These are phyloP conservation scores for Furcasterigmium furcatum DNA, from an alignment of 2,329 filamentous ascomycete genomes.

Conservation along the genomic window DNA sequence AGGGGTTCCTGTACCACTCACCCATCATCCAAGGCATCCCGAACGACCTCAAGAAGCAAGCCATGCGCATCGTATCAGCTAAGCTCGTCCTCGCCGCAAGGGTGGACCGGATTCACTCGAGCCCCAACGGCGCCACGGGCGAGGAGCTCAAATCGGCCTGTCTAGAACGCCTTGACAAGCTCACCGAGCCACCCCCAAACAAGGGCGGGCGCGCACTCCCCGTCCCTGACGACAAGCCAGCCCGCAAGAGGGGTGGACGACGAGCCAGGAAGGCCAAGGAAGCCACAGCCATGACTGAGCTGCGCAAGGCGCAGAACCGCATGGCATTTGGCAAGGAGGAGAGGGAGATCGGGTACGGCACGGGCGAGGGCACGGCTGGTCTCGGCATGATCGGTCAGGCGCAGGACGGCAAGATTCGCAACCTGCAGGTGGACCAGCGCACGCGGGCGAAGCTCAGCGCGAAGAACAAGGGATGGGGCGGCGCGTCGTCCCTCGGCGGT, in stretches of 20 bases:
- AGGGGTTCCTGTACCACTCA: conserved; percentile 91
- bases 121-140: conserved; percentile 77
- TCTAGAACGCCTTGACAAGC: conserved; percentile 82
- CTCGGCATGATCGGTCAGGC: conserved; percentile 92
- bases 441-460: conserved; percentile 91
- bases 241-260: conserved; percentile 86
- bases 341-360: conserved; percentile 86
- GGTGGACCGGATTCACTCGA: conserved; percentile 81
- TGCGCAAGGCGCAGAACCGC: conserved; percentile 93
- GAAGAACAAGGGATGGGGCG: conserved; percentile 95
- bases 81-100: conserved; percentile 93
- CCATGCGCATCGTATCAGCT: conserved; percentile 89
- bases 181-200: conserved; percentile 88
- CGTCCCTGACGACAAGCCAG: conserved; percentile 91
- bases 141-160: conserved; percentile 80
- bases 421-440: conserved; percentile 85
- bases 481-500: conserved; percentile 54
- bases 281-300: conserved; percentile 92
- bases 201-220: conserved; percentile 84
- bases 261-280: conserved; percentile 93
- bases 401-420: conserved; percentile 85
- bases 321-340: conserved; percentile 97
- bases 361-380: conserved; percentile 79
- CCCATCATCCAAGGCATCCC: conserved; percentile 81
- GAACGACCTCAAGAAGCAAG: conserved; percentile 84